Evolutionary conservation across 2,329 filamentous ascomycete genomes (phyloP).

Genomic region (Hypoxylon sp.): DNA sequence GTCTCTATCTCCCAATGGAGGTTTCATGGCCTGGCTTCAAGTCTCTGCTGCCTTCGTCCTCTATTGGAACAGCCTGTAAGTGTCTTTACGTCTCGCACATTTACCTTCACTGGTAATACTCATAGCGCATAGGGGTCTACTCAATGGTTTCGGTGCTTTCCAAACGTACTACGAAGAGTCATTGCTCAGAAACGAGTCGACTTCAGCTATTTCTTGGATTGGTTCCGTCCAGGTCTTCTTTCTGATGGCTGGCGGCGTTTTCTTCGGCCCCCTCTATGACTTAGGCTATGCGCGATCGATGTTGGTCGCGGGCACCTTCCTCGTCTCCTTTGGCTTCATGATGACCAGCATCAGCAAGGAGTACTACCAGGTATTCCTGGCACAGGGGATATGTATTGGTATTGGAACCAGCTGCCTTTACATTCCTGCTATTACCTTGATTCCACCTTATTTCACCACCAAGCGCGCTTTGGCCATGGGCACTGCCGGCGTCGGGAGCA

Average conservation of each 20-base stretch:
- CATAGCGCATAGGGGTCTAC: constrained; percentile 5
- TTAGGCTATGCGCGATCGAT: constrained; percentile 9
- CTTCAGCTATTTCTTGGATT: constrained; percentile 18
- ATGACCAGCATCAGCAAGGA: constrained; percentile 13
- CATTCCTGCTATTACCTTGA: constrained; percentile 11
- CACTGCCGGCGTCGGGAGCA: constrained; percentile 1
- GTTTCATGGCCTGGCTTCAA: constrained; percentile 17
- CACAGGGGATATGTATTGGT: constrained; percentile 12
- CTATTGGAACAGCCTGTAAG: constrained; percentile 21
- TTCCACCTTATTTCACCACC: constrained; percentile 15
- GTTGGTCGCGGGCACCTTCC: constrained; percentile 1
- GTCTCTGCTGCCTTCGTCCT: constrained; percentile 20
- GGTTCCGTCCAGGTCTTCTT: constrained; percentile 22
- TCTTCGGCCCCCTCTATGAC: constrained; percentile 16
- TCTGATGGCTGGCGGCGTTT: constrained; percentile 15
- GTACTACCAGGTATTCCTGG: constrained; percentile 16
- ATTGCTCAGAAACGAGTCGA: constrained; percentile 1
- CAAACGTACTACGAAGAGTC: constrained; percentile 16
- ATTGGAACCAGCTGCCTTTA: constrained; percentile 13
- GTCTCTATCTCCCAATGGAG: neutral
- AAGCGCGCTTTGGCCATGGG: constrained; percentile 12
- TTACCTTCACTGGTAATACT: constrained; percentile 1
- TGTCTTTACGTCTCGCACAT: neutral
- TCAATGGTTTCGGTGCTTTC: constrained; percentile 18
- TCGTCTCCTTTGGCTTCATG: constrained; percentile 15